Percentiles rank a stretch among this genome's conserved stretches.
Evolutionary conservation across 352 stramenopile species (phyloP).

Genomic region (Globisporangium ultimum): DNA sequence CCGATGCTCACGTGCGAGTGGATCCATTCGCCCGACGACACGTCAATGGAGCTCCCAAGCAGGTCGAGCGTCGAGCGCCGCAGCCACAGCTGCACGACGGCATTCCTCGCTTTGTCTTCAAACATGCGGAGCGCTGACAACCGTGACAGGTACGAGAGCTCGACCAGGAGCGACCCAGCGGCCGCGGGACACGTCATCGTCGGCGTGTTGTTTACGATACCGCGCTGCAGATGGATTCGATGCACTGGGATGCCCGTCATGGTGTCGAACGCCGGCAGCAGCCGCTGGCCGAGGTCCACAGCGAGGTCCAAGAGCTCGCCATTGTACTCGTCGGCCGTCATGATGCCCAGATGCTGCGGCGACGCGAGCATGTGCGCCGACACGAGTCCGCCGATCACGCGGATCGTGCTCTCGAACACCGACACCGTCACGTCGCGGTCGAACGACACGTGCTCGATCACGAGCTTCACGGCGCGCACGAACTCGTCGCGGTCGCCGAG

Average conservation of each 20-base stretch:
- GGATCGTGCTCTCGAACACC: constrained; percentile 93
- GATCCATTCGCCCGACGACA: constrained; percentile 81
- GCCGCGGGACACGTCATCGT: constrained; percentile 93
- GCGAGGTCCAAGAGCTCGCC: constrained; percentile 93
- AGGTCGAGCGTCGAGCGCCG: constrained; percentile 85
- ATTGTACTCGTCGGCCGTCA: constrained; percentile 81
- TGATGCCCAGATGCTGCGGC: constrained; percentile 41
- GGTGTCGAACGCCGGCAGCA: constrained; percentile 97
- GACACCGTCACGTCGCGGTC: constrained; percentile 89
- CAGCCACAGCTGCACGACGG: constrained; percentile 75
- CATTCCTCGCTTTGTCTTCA: constrained; percentile 51
- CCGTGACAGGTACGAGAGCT: constrained; percentile 95
- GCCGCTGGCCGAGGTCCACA: constrained; percentile 91
- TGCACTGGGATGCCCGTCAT: constrained; percentile 94
- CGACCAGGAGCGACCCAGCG: constrained; percentile 94
- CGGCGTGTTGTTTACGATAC: constrained; percentile 68
- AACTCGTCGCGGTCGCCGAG: constrained; percentile 84
- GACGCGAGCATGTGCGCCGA: constrained; percentile 88
- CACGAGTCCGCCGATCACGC: constrained; percentile 88
- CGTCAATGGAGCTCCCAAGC: constrained; percentile 94
- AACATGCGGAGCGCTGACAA: constrained; percentile 55
- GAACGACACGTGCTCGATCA: constrained; percentile 63
- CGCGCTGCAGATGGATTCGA: constrained; percentile 92
- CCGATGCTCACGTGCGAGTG: constrained; percentile 84
- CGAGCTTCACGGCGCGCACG: constrained; percentile 54